Base-by-base conservation (phyloP, 2,329 filamentous ascomycete species). In the Diplodia intermedia region DNA sequence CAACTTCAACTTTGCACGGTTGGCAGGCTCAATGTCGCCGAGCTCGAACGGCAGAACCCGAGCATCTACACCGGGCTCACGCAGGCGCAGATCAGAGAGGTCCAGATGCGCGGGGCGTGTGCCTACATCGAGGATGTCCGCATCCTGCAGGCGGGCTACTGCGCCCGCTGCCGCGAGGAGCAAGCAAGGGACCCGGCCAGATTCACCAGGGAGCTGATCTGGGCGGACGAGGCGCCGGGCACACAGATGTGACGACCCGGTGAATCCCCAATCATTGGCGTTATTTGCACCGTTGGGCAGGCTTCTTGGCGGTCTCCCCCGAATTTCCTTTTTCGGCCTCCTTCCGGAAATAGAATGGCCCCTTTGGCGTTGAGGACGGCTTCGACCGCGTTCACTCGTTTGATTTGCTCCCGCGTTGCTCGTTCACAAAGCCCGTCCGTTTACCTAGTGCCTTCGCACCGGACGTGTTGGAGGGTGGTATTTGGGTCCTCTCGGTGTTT, bases 51-150 rank as follows among this genome's bases (percentile, higher is more conserved):
- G 11, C 18, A n/a, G 20, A 40, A 66, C 14, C 40, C 53, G 11
- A 52, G 14, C 29, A 29, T 56, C 53, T 29, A n/a, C 31, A 20
- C 54, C 12, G 65, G 60, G 7, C 60, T 63, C 31, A 36, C 23
- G 29, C 40, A 20, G 1, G 53, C 29, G 52, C 53, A 55, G 29
- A 31, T 40, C 62, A 54, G 31, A 23, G 11, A 55, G 20, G 33
- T 57, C 12, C 65, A 67, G n/a, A 57, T 67, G 65, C 53, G 54
- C 29, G 65, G 53, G 23, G 65, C 65, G n/a, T 67, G 65, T 29
- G 65, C 65, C 6, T 67, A 67, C 65, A 67, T 67, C 29, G 65
- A 67, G 40, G 65, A 67, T 29, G 65, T 67, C 20, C 53, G 65
- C 18, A 67, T 67, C 54, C 40, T 67, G 54, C 65, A 67, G 54